A percentile compares a stretch with the other conserved stretches of the same genome.
phyloP scores from a whole-genome alignment of 768 basidiomycete genomes.

The Trametes maxima region DNA sequence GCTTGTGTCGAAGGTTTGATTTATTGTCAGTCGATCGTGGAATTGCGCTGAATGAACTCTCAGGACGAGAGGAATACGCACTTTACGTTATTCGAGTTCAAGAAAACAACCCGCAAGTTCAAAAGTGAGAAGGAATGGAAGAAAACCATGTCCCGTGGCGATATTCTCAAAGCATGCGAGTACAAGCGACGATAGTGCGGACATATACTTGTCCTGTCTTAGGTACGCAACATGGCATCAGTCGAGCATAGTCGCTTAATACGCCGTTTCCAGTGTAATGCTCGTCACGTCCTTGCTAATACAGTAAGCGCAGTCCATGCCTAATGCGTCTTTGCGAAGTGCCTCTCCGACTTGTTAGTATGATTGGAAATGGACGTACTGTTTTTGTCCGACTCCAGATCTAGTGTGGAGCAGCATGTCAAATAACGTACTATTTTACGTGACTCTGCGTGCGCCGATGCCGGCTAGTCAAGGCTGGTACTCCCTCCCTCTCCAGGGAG shows the following conservation, averaged over 20 bases:
- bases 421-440: constrained; percentile 1
- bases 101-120: constrained; percentile 52
- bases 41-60: neutral
- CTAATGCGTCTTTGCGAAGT: no score
- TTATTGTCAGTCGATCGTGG: neutral
- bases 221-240: no score
- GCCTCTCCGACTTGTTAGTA: no score
- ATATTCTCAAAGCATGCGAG: constrained; percentile 83
- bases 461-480: no score
- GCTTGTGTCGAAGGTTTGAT: constrained; percentile 62
- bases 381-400: neutral
- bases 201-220: no score
- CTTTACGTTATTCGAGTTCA: constrained; percentile 83
- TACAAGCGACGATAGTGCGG: constrained; percentile 74
- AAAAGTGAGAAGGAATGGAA: constrained; percentile 64
- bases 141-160: constrained; percentile 51
- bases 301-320: no score
- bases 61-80: constrained; percentile 85
- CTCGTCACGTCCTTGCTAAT: no score
- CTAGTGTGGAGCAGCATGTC: neutral
- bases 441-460: neutral
- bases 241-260: no score
- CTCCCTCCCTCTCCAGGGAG: neutral
- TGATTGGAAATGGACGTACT: no score
- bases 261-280: no score